These are phyloP conservation scores for Xylaria multiplex DNA, from an alignment of 2,329 filamentous ascomycete species.

Conservation along the genomic window DNA sequence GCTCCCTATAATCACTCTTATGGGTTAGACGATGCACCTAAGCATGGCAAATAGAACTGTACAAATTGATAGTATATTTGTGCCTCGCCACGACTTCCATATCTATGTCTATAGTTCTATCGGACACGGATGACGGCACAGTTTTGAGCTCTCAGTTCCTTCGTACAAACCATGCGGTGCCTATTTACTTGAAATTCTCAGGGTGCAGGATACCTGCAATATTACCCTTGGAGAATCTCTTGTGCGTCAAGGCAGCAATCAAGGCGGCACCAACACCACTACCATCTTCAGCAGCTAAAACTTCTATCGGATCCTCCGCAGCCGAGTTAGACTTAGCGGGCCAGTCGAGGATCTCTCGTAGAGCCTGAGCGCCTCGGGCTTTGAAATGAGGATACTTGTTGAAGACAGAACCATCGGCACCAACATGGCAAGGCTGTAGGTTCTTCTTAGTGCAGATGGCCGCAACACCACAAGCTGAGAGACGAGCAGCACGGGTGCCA, in stretches of 20 bases:
- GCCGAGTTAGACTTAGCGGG: conserved; percentile 73
- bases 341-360: conserved; percentile 97
- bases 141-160: conserved; percentile 29
- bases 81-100: conserved; percentile 19
- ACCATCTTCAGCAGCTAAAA: conserved; percentile 92
- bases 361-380: conserved; percentile 84
- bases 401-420: conserved; percentile 96
- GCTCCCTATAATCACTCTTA: conserved; percentile 78
- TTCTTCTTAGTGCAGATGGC: conserved; percentile 98
- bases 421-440: conserved; percentile 88
- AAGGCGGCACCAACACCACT: conserved; percentile 96
- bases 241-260: conserved; percentile 79
- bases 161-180: conserved; percentile 15
- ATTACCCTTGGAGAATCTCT: conserved; percentile 72
- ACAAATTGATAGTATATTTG: conserved; percentile 28
- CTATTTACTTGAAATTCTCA: conserved; percentile 65
- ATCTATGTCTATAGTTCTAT: conserved; percentile 39
- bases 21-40: conserved; percentile 61
- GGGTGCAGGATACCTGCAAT: conserved; percentile 71
- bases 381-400: conserved; percentile 99
- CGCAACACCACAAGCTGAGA: conserved; percentile 93
- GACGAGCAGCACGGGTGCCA: conserved; percentile 89
- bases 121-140: conserved; percentile 26
- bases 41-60: conserved; percentile 3
- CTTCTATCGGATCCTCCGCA: conserved; percentile 86